phyloP scores from a whole-genome alignment of 129 eudicot genomes.

The Saussurea involucrata region DNA sequence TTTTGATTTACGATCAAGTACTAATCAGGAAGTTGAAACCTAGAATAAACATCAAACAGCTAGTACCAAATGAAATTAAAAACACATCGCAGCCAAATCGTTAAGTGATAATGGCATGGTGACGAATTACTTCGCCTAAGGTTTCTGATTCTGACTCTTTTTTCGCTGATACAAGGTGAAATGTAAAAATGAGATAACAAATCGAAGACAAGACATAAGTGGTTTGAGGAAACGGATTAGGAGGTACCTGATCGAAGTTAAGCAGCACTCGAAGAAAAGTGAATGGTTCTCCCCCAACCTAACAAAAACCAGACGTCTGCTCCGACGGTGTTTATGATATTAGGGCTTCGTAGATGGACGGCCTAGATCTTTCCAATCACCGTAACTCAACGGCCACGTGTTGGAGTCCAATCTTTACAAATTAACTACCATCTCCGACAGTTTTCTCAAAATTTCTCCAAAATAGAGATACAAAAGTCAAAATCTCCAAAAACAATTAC shows the following conservation, averaged over 20 bases:
- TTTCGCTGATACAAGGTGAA: neutral
- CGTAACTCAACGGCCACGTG: neutral
- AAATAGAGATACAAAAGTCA: no score
- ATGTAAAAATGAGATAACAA: neutral
- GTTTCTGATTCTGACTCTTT: neutral
- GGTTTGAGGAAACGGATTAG: neutral
- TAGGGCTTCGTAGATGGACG: neutral
- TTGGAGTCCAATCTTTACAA: neutral
- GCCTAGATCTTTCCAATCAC: neutral
- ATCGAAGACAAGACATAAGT: neutral
- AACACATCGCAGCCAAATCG: neutral
- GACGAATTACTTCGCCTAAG: neutral
- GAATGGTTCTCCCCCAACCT: neutral
- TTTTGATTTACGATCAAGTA: neutral
- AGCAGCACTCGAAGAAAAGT: neutral
- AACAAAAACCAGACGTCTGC: neutral
- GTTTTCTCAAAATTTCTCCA: no score
- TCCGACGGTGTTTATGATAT: neutral
- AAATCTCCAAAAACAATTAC: no score
- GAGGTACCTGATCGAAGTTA: neutral
- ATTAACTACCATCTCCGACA: no score
- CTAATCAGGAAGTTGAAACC: neutral
- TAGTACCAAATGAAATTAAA: neutral
- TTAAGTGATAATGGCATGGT: neutral
- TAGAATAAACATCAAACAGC: neutral